These are phyloP conservation scores for Trichoderma reesei DNA, from an alignment of 495 filamentous ascomycete species.

Conservation along the genomic window DNA sequence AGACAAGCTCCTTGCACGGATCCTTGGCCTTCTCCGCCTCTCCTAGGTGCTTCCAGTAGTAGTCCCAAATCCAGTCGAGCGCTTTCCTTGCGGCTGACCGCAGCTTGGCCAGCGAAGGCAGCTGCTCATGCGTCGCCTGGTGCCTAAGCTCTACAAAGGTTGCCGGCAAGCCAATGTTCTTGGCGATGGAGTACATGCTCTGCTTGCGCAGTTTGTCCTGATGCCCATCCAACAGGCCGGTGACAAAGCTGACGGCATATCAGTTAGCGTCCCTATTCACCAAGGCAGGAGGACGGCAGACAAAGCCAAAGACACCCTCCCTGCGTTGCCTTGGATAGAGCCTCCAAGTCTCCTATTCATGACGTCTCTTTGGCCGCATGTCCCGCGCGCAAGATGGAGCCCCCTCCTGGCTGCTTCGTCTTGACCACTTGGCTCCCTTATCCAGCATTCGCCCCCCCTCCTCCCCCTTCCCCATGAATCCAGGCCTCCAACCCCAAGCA, in stretches of 20 bases:
- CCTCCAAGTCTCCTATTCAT: not conserved
- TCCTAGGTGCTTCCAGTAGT: slow-evolving; percentile 61
- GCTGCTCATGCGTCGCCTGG: slow-evolving; percentile 77
- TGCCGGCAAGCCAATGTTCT: slow-evolving; percentile 63
- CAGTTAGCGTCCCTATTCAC: not conserved
- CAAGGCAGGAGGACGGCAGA: not conserved
- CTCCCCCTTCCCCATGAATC: too few species aligned
- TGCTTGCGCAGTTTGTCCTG: slow-evolving; percentile 57
- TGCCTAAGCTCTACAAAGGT: slow-evolving; percentile 86
- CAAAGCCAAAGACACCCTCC: not conserved
- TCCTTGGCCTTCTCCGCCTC: slow-evolving; percentile 6
- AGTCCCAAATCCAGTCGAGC: slow-evolving; percentile 77
- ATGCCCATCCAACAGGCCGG: slow-evolving; percentile 70
- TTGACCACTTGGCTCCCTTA: not conserved
- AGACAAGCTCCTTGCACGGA: slow-evolving; percentile 12
- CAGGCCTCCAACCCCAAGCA: not conserved
- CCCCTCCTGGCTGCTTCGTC: not conserved
- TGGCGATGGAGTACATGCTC: slow-evolving; percentile 76
- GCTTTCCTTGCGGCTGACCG: slow-evolving; percentile 54
- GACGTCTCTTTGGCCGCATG: slow-evolving; percentile 1
- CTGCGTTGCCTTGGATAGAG: not conserved
- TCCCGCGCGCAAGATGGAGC: not conserved
- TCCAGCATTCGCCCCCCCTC: not conserved
- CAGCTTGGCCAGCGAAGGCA: slow-evolving; percentile 64
- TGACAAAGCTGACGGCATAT: slow-evolving; percentile 62